Percentiles rank a stretch among this genome's conserved stretches.
phyloP scores from a whole-genome alignment of 305 asterid species.

The Salvia sclarea region DNA sequence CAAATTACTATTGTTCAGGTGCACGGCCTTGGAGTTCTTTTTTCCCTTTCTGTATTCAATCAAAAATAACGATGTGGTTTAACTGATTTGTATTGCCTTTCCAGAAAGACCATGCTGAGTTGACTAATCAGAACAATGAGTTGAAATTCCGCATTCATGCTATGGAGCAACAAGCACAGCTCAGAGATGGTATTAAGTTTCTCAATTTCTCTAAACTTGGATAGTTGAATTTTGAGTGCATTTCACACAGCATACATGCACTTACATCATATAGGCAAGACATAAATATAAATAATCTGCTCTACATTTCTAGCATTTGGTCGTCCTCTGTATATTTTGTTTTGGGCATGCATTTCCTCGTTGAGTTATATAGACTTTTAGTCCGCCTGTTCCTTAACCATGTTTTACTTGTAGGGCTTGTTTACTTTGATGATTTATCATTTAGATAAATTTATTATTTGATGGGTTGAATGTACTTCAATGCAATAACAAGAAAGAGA shows the following conservation, averaged over 20 bases:
- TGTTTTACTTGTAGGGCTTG: background rate
- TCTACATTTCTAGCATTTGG: background rate
- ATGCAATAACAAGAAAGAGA: background rate
- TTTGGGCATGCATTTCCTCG: background rate
- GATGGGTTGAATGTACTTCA: background rate
- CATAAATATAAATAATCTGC: background rate
- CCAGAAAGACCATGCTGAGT: conserved; percentile 69
- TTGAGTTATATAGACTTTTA: background rate
- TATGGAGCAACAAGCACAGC: conserved; percentile 80
- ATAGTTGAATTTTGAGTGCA: conserved; percentile 15
- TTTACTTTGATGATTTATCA: background rate
- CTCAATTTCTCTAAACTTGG: background rate
- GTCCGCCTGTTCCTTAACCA: background rate
- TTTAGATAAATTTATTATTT: background rate
- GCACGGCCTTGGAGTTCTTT: conserved; percentile 1
- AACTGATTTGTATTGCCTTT: conserved; percentile 21
- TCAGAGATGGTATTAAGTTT: conserved; percentile 69
- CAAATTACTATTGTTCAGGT: conserved; percentile 80
- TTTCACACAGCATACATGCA: background rate
- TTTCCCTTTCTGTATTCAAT: conserved; percentile 15
- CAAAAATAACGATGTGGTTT: background rate
- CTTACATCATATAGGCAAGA: background rate
- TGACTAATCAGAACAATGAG: conserved; percentile 74
- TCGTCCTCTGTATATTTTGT: background rate
- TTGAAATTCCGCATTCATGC: conserved; percentile 83